Conservation (phyloP, 2,329 filamentous ascomycete genomes). For the Pseudogymnoascus sp. region DNA sequence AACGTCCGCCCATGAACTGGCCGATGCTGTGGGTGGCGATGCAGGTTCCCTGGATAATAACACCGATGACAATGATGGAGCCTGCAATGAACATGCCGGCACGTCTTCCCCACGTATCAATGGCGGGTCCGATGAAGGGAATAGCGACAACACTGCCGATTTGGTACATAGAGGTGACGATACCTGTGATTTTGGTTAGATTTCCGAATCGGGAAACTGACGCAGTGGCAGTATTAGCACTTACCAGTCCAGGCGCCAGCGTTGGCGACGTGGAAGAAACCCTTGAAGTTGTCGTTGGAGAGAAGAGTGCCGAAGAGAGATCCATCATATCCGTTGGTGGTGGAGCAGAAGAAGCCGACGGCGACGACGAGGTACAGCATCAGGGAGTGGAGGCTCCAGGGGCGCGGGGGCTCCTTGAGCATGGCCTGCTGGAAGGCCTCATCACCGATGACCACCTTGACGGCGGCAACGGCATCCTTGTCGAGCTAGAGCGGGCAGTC, state of each 20-base stretch:
- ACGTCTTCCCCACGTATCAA: conserved; percentile 38
- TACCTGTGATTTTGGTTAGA: conserved; percentile 36
- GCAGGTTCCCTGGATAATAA: conserved; percentile 37
- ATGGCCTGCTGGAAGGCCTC: conserved; percentile 48
- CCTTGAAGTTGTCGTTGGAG: conserved; percentile 34
- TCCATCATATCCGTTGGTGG: conserved; percentile 42
- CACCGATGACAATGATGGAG: conserved; percentile 40
- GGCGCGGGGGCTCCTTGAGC: conserved; percentile 41
- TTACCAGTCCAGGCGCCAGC: conserved; percentile 40
- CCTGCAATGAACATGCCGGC: conserved; percentile 47
- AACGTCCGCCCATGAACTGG: conserved; percentile 47
- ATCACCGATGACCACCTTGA: conserved; percentile 42
- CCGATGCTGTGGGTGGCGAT: conserved; percentile 31
- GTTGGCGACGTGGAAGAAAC: conserved; percentile 33
- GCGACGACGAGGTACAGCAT: conserved; percentile 38
- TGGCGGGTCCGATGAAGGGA: conserved; percentile 36
- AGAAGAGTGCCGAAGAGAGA: conserved; percentile 42
- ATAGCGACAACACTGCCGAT: conserved; percentile 38
- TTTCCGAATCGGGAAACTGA: conserved; percentile 28
- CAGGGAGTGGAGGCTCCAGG: conserved; percentile 33
- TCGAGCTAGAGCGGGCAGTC: background rate
- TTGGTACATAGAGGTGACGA: conserved; percentile 41
- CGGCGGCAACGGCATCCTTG: conserved; percentile 17
- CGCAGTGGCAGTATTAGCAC: conserved; percentile 24
- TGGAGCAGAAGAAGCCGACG: conserved; percentile 41